Evolutionary conservation across 202 grass and related monocot species (phyloP).

Genomic region (Setaria italica): DNA sequence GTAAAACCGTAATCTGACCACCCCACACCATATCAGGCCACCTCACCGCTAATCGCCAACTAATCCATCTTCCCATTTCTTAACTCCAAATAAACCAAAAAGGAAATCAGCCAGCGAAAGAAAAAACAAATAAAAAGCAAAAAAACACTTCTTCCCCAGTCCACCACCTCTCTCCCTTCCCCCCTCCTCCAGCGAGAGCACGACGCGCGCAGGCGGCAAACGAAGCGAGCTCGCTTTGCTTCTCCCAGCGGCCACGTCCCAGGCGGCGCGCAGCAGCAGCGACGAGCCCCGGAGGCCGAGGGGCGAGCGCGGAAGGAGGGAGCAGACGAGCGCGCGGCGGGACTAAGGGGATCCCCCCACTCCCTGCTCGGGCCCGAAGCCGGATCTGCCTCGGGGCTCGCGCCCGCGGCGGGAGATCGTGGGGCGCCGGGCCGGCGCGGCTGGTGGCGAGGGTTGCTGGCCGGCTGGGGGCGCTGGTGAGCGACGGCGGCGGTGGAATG

Average conservation of each 20-base stretch:
- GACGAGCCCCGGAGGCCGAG: neutral
- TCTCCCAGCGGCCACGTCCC: slow-evolving; percentile 43
- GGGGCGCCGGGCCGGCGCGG: neutral
- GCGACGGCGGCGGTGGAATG: slow-evolving; percentile 39
- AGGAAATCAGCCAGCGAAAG: neutral
- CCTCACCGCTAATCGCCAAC: slow-evolving; percentile 33
- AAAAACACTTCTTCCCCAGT: slow-evolving; percentile 52
- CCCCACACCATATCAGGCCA: neutral
- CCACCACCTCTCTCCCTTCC: neutral
- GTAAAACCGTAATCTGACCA: neutral
- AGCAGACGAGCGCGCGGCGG: slow-evolving; percentile 18
- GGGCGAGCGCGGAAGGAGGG: neutral
- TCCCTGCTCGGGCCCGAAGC: neutral
- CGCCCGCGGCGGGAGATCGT: slow-evolving; percentile 36
- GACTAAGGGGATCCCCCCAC: neutral
- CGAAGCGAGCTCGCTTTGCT: slow-evolving; percentile 51
- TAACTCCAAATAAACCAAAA: slow-evolving; percentile 36
- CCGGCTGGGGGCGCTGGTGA: neutral
- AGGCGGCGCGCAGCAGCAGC: slow-evolving; percentile 3
- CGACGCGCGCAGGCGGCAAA: slow-evolving; percentile 30
- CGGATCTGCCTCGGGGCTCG: slow-evolving; percentile 51
- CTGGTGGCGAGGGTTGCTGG: slow-evolving; percentile 14
- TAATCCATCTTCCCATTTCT: neutral
- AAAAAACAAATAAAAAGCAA: neutral
- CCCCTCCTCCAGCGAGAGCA: slow-evolving; percentile 40